Evolutionary conservation across 345 rosid genomes (phyloP).

Genomic region (Mallotus nudiflorus): DNA sequence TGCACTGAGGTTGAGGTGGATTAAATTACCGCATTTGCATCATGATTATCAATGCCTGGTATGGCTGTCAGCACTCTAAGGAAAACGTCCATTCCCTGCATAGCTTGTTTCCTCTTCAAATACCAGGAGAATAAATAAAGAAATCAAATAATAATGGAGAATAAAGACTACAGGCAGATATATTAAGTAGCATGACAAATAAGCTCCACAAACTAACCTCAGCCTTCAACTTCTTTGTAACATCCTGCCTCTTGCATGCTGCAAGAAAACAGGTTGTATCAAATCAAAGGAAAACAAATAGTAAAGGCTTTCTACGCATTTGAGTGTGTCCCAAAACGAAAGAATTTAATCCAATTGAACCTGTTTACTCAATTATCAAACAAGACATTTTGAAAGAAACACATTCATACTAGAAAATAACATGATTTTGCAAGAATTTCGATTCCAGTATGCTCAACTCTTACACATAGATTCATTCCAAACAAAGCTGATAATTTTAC

Average conservation of each 20-base stretch:
- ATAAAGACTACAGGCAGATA: background rate
- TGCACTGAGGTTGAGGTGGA: too few relatives aligned
- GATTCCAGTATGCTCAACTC: too few relatives aligned
- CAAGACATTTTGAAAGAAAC: too few relatives aligned
- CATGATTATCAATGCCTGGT: constrained; percentile 79
- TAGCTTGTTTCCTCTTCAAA: constrained; percentile 63
- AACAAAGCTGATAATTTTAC: constrained; percentile 30
- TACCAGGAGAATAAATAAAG: constrained; percentile 15
- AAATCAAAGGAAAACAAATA: too few relatives aligned
- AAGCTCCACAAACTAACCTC: constrained; percentile 58
- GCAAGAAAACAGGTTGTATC: too few relatives aligned
- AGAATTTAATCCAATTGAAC: too few relatives aligned
- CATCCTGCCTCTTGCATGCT: constrained; percentile 82
- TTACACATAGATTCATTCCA: too few relatives aligned
- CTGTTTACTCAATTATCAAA: too few relatives aligned
- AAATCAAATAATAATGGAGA: background rate
- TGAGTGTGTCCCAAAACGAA: too few relatives aligned
- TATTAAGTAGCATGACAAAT: constrained; percentile 1
- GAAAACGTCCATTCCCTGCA: constrained; percentile 61
- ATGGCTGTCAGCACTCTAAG: constrained; percentile 67
- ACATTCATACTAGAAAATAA: too few relatives aligned
- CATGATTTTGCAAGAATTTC: too few relatives aligned
- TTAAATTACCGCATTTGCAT: constrained; percentile 65
- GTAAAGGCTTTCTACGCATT: too few relatives aligned
- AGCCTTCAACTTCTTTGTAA: constrained; percentile 56